Base-by-base conservation (phyloP, 1,139 yeast species). In the Yamadazyma kanchanaburiensis region DNA sequence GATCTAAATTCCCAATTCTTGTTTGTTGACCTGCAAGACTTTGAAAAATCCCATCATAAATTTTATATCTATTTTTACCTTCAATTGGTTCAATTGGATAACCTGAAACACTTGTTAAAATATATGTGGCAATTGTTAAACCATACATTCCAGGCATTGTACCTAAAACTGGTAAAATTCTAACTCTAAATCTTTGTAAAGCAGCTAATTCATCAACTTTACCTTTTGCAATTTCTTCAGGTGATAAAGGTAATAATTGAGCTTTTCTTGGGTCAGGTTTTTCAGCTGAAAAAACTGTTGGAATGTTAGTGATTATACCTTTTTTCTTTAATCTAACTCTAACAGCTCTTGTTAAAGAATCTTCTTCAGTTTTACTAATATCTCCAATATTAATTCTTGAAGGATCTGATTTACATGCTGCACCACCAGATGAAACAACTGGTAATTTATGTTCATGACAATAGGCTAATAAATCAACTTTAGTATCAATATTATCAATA, bases 121-220 rank as follows among this genome's bases (percentile, higher is more conserved):
- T 65, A 56, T 85, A 81, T 0, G 96, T 82, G 3, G 96, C 94
- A 36, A 91, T 72, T 0, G 95, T 77, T 28, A 91, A 69, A 1
- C 98, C 98, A 62, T 91, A 91, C 61, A 89, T 83, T 6, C 94
- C 96, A 1, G 98, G 98, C 80, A 91, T 77, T 0, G 98, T 87
- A 2, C 98, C 97, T 40, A 91, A 62, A 0, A 91, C 98, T 0
- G 98, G 98, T 37, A 91, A 67, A 31, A 91, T 89, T 45, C 98
- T 72, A 4, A 89, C 96, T 42, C 98, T 72, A 64, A 91, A 91
- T 60, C 88, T 89, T 47, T 77, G 80, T 39, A 91, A 60, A 1
- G 96, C 94, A 33, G 95, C 79, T 30, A 91, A 67, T 54, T 91
- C 94, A 40, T 79, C 94, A 20, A 89, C 95, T 34, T 79, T 68